These are phyloP conservation scores for Candida maesae DNA, from an alignment of 805 yeast species.

Conservation along the genomic window DNA sequence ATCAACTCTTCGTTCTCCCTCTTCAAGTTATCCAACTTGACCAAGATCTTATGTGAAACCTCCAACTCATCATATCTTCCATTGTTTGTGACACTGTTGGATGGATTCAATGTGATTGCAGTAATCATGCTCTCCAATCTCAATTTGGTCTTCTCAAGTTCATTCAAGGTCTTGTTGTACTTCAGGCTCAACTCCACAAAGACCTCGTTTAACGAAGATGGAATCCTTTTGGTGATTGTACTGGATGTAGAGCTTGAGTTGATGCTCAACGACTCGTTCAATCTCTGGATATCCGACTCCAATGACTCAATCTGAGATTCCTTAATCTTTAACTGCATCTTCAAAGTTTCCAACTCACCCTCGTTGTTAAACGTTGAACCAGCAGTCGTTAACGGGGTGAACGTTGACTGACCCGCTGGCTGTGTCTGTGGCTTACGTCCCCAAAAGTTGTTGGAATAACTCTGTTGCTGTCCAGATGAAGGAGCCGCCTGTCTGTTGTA, in stretches of 20 bases:
- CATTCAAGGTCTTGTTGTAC: slow-evolving; percentile 43
- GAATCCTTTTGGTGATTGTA: slow-evolving; percentile 28
- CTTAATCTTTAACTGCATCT: slow-evolving; percentile 51
- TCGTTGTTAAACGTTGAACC: not conserved
- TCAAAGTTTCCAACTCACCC: slow-evolving; percentile 36
- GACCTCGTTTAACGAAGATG: slow-evolving; percentile 41
- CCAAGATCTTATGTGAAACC: slow-evolving; percentile 66
- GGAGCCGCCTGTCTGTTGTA: slow-evolving; percentile 3
- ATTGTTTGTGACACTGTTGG: slow-evolving; percentile 40
- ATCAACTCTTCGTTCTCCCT: slow-evolving; percentile 69
- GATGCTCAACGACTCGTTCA: slow-evolving; percentile 27
- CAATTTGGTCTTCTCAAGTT: slow-evolving; percentile 56
- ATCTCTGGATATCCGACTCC: slow-evolving; percentile 40
- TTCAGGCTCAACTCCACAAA: slow-evolving; percentile 46
- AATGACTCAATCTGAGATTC: slow-evolving; percentile 46
- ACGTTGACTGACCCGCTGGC: not conserved
- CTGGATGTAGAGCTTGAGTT: not conserved
- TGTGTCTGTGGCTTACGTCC: slow-evolving; percentile 8
- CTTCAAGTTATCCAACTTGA: slow-evolving; percentile 54
- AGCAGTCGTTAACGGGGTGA: slow-evolving; percentile 3
- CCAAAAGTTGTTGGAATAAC: slow-evolving; percentile 13
- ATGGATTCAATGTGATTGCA: slow-evolving; percentile 50
- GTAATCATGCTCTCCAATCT: slow-evolving; percentile 61
- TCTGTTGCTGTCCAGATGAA: slow-evolving; percentile 8
- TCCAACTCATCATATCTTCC: slow-evolving; percentile 75